A percentile compares a stretch with the other conserved stretches of the same genome.
Evolutionary conservation across 345 rosid species (phyloP).

Genomic region (Ceriops decandra): DNA sequence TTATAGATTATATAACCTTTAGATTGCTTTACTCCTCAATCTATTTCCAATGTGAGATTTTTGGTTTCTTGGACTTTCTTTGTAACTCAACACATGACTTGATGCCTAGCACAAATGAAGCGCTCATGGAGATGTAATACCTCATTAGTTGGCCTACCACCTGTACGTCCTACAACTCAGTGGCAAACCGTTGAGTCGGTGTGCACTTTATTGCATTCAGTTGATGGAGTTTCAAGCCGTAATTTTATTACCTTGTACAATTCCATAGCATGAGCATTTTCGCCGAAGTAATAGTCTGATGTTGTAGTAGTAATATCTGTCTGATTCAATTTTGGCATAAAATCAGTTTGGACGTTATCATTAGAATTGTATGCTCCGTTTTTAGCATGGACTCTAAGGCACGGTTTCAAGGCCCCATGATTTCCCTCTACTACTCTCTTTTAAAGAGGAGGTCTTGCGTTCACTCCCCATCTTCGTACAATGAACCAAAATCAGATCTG

Average conservation of each 20-base stretch:
- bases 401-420: neutral
- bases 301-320: neutral
- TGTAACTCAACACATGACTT: too few species aligned
- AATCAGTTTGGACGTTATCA: neutral
- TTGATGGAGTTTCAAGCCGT: neutral
- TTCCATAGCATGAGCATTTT: too few species aligned
- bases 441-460: too few species aligned
- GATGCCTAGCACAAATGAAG: neutral
- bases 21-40: too few species aligned
- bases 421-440: too few species aligned
- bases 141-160: neutral
- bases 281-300: neutral
- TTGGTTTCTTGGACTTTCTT: too few species aligned
- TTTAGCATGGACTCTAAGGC: neutral
- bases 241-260: neutral
- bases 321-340: neutral
- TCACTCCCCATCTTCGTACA: too few species aligned
- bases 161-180: neutral
- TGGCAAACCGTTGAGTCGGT: neutral
- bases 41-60: too few species aligned
- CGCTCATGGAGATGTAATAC: neutral
- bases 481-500: too few species aligned
- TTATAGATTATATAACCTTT: too few species aligned
- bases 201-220: neutral
- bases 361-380: neutral